These are phyloP conservation scores for Porcisia deanei DNA, from an alignment of 208 protist species.

Conservation along the genomic window DNA sequence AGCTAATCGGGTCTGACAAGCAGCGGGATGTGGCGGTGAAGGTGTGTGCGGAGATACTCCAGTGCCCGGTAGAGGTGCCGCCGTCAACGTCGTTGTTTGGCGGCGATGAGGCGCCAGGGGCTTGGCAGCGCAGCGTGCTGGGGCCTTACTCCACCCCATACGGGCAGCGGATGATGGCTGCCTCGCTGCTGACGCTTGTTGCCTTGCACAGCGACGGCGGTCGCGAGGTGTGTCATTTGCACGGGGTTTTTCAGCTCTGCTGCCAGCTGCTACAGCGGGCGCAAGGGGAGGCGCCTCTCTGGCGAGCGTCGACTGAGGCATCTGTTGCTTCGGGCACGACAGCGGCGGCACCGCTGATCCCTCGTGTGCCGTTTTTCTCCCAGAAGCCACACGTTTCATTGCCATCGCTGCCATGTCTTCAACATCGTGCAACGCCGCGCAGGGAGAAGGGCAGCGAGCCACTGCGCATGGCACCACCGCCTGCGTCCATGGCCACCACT, in stretches of 20 bases:
- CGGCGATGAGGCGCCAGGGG: constrained; percentile 30
- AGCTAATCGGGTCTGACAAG: constrained; percentile 51
- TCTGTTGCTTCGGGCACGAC: background rate
- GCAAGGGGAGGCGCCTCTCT: constrained; percentile 21
- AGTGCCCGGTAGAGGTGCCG: constrained; percentile 51
- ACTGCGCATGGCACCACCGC: constrained; percentile 11
- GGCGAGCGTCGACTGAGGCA: constrained; percentile 11
- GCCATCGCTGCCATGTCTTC: background rate
- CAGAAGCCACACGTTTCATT: background rate
- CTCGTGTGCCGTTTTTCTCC: constrained; percentile 3
- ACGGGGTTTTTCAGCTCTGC: constrained; percentile 60
- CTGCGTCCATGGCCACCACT: constrained; percentile 28
- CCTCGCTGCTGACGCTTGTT: constrained; percentile 64
- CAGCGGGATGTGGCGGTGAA: constrained; percentile 55
- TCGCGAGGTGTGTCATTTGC: constrained; percentile 46
- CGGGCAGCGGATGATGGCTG: constrained; percentile 71
- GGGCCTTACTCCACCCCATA: constrained; percentile 51
- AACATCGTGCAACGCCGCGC: background rate
- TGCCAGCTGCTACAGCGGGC: constrained; percentile 60
- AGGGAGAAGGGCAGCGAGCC: background rate
- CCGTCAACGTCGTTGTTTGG: constrained; percentile 5
- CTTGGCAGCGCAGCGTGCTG: constrained; percentile 75
- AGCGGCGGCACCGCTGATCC: constrained; percentile 1
- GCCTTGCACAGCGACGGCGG: constrained; percentile 53
- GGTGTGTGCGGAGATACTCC: constrained; percentile 59